A percentile compares a stretch with the other conserved stretches of the same genome.
Conservation (phyloP, 2,329 filamentous ascomycete genomes). For the Penicillium sp. region DNA sequence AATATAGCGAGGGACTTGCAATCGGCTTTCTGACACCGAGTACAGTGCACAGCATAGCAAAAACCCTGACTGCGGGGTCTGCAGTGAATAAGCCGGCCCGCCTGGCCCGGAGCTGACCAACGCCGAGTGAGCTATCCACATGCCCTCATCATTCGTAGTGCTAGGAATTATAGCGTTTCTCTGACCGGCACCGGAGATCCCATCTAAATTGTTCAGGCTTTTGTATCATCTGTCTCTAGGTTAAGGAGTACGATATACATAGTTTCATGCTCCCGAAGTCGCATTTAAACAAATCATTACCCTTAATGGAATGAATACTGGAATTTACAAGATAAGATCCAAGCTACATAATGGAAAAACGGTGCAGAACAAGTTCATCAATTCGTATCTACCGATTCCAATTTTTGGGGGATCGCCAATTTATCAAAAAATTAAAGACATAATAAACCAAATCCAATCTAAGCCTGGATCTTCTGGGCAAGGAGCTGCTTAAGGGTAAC, state of each 20-base stretch:
- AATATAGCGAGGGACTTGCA: neutral
- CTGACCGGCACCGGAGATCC: neutral
- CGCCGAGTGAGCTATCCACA: neutral
- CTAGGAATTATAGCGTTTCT: no score
- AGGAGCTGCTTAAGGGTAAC: slow-evolving; percentile 91
- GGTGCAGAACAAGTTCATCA: slow-evolving; percentile 24
- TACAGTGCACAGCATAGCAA: no score
- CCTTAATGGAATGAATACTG: no score
- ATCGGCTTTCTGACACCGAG: neutral
- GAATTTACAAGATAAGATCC: neutral
- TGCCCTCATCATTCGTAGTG: no score
- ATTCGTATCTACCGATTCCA: slow-evolving; percentile 32
- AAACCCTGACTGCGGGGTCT: slow-evolving; percentile 17
- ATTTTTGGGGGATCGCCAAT: slow-evolving; percentile 28
- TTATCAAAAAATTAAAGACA: slow-evolving; percentile 21
- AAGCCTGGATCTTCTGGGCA: slow-evolving; percentile 74
- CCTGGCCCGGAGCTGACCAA: neutral
- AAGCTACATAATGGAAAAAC: neutral
- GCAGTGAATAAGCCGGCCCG: slow-evolving; percentile 25
- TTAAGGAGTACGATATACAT: no score
- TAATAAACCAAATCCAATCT: slow-evolving; percentile 18
- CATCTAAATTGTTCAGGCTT: no score
- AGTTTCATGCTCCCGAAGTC: no score
- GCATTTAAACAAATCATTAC: no score
- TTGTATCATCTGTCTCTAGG: no score